Percentiles rank a stretch among this genome's conserved stretches.
Conservation (phyloP, 2,329 filamentous ascomycete genomes). For the Colletotrichum sp. region DNA sequence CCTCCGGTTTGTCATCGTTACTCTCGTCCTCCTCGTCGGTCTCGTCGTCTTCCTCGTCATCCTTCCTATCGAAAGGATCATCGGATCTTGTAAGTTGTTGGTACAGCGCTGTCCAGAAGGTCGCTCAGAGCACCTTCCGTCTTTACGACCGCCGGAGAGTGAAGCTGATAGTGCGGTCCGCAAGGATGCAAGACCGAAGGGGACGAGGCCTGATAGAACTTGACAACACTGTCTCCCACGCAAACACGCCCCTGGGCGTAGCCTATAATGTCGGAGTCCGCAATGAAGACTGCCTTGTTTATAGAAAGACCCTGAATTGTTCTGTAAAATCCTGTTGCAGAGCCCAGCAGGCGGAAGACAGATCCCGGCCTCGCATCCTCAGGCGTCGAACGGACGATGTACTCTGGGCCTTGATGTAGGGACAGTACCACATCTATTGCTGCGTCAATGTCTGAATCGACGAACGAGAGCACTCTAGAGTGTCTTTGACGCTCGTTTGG, state of each 20-base stretch:
- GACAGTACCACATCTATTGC: background rate
- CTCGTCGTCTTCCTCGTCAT: background rate
- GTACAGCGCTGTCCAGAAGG: background rate
- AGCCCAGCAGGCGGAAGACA: background rate
- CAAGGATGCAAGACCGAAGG: background rate
- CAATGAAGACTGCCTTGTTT: background rate
- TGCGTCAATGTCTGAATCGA: background rate
- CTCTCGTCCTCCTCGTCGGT: too few species aligned
- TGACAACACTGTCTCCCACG: background rate
- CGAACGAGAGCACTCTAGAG: rapidly evolving
- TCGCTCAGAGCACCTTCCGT: background rate
- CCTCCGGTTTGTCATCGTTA: background rate
- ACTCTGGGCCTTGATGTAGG: background rate
- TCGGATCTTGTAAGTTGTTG: background rate
- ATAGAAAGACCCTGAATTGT: background rate
- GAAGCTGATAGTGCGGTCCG: background rate
- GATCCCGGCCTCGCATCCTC: background rate
- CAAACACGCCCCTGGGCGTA: background rate
- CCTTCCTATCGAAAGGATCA: background rate
- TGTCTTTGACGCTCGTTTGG: background rate
- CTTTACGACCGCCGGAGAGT: background rate
- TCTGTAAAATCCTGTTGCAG: background rate
- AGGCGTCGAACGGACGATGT: background rate
- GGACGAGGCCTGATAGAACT: background rate
- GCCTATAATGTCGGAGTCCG: background rate